phyloP scores from a whole-genome alignment of 768 basidiomycete species.

The Rhodotorula sphaerocarpa region DNA sequence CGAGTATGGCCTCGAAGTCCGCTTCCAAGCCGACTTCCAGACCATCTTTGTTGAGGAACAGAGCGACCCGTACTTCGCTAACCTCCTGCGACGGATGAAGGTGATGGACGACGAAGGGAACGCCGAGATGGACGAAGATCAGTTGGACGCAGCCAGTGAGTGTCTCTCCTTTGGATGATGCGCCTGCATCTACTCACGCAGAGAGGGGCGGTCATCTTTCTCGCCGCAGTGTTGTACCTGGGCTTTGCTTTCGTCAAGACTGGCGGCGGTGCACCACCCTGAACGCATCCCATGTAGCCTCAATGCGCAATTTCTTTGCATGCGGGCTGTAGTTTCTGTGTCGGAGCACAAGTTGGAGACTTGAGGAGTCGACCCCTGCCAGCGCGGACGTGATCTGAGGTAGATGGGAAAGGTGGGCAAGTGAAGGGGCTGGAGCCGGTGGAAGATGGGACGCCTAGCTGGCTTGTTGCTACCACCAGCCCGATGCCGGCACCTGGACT shows the following conservation, averaged over 20 bases:
- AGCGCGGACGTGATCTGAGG: background rate
- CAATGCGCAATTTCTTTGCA: too few species aligned
- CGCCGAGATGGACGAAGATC: constrained; percentile 85
- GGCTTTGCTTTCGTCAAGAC: constrained; percentile 30
- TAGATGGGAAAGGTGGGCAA: too few species aligned
- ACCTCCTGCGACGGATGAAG: constrained; percentile 80
- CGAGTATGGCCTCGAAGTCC: constrained; percentile 63
- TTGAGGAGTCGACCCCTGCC: background rate
- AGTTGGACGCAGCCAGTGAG: constrained; percentile 99
- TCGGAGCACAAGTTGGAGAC: background rate
- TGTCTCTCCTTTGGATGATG: too few species aligned
- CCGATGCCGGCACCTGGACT: too few species aligned
- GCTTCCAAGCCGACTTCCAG: constrained; percentile 84
- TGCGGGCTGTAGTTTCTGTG: background rate
- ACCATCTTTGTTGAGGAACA: constrained; percentile 75
- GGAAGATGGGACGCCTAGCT: too few species aligned
- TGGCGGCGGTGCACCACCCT: background rate
- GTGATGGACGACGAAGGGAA: constrained; percentile 78
- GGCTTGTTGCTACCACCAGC: too few species aligned
- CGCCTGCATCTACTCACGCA: background rate
- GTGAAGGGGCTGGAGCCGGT: too few species aligned
- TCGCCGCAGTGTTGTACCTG: constrained; percentile 26
- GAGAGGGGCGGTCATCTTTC: too few species aligned
- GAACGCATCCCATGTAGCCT: too few species aligned
- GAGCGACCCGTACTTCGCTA: constrained; percentile 67